Percentiles rank a stretch among this genome's conserved stretches.
Conservation (phyloP, 495 filamentous ascomycete species). For the Lindgomyces ingoldianus region DNA sequence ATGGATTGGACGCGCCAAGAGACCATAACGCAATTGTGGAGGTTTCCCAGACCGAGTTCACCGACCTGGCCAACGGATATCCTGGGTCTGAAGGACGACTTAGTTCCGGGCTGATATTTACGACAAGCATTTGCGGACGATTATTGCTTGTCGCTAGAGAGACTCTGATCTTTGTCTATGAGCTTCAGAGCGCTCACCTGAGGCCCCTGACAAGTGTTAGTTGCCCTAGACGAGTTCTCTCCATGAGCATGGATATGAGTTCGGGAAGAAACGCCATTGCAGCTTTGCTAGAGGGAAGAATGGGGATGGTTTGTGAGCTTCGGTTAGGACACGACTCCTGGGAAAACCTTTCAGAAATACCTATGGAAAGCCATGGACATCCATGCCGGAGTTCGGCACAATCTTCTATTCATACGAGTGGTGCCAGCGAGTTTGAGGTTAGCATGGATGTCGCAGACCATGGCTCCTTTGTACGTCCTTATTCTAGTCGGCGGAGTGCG, state of each 20-base stretch:
- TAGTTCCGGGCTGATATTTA: slow-evolving; percentile 49
- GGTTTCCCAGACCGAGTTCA: slow-evolving; percentile 41
- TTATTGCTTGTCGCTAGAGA: slow-evolving; percentile 61
- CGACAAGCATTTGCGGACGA: slow-evolving; percentile 60
- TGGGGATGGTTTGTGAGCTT: slow-evolving; percentile 64
- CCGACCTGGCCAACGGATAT: slow-evolving; percentile 40
- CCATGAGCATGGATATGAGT: slow-evolving; percentile 66
- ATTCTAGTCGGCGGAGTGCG: background rate
- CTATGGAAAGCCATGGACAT: background rate
- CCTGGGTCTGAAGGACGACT: slow-evolving; percentile 18
- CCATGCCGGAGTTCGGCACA: background rate
- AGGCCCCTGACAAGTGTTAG: slow-evolving; percentile 55
- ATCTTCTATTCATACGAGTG: slow-evolving; percentile 11
- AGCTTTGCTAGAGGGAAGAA: slow-evolving; percentile 61
- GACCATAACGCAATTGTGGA: background rate
- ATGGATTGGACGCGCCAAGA: slow-evolving; percentile 39
- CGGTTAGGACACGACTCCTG: background rate
- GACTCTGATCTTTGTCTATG: slow-evolving; percentile 63
- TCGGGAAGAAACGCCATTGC: slow-evolving; percentile 59
- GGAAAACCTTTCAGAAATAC: background rate
- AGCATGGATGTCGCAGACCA: background rate
- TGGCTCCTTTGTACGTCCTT: background rate
- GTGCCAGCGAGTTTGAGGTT: background rate
- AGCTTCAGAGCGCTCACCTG: slow-evolving; percentile 50
- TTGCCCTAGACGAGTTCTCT: slow-evolving; percentile 61